These are phyloP conservation scores for Apiospora arundinis DNA, from an alignment of 2,329 filamentous ascomycete species.

Conservation along the genomic window DNA sequence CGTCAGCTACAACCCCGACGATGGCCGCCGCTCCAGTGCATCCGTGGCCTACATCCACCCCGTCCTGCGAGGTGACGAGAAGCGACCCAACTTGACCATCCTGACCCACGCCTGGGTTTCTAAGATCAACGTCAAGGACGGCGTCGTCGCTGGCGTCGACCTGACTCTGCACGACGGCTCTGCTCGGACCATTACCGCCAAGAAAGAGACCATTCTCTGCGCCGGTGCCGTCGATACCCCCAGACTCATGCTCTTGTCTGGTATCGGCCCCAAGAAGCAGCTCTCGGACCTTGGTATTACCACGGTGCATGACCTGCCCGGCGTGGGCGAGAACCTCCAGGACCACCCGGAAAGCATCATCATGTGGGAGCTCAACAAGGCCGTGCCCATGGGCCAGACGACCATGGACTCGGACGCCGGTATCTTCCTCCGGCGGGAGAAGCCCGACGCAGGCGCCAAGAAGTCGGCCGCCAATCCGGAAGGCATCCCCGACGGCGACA, in stretches of 20 bases:
- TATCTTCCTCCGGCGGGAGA: constrained; percentile 83
- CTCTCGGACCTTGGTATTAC: constrained; percentile 59
- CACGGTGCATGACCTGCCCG: constrained; percentile 63
- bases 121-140: constrained; percentile 74
- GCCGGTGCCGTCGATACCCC: constrained; percentile 85
- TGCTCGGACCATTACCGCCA: constrained; percentile 64
- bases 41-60: constrained; percentile 94
- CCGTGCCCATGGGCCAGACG: constrained; percentile 79
- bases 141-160: constrained; percentile 76
- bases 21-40: constrained; percentile 82
- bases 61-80: constrained; percentile 82
- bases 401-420: constrained; percentile 92
- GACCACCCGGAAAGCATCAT: constrained; percentile 68
- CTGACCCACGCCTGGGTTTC: constrained; percentile 89
- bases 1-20: constrained; percentile 89
- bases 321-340: constrained; percentile 66
- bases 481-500: constrained; percentile 69
- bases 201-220: constrained; percentile 78
- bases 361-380: constrained; percentile 80
- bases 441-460: constrained; percentile 68
- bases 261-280: constrained; percentile 61
- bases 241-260: constrained; percentile 65
- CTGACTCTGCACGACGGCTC: constrained; percentile 64
- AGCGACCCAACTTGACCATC: constrained; percentile 82
- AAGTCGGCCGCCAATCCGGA: constrained; percentile 54